Evolutionary conservation across 495 filamentous ascomycete genomes (phyloP), one percentile per base, ranked within the genome.

Genomic region (Tirmania nivea): DNA sequence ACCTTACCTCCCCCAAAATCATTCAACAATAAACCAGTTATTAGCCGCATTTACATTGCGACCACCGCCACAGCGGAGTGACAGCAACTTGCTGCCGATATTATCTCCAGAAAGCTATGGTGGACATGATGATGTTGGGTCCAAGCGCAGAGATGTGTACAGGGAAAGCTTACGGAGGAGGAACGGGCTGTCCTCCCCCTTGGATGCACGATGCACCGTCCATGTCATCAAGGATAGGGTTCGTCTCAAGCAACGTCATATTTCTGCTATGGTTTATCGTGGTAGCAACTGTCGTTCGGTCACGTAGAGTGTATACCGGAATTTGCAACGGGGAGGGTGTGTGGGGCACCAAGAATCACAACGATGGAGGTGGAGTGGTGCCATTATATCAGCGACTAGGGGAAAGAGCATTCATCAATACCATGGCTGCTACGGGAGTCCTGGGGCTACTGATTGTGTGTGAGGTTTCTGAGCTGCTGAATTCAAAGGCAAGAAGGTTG

Each of bases 361-460:
- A 31, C 25, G 25, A 31, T 31, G 25, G 25, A 1, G 25, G 25
- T 31, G 25, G 25, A 31, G n/a, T n/a, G n/a, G n/a, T n/a, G n/a
- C 7, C 25, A 31, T 31, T 31, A 31, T 31, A 31, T 31, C 25
- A 19, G 8, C 39, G 73, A 45, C 56, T 80, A 25, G 78, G 79
- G 12, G 76, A 74, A 6, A 60, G 72, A 21, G 77, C 79, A 21
- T 88, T 88, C 61, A 76, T 80, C 20, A 73, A 73, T 0, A 87
- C 80, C 1, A 71, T 88, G 45, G 84, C 78, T 19, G 72, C 87
- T 35, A 76, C 83, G 0, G 71, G 78, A 14, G 82, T 87, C 12
- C 69, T 90, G 12, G 81, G 75, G 12, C 81, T 85, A 65, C 62
- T 88, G 49, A 78, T 90, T 19, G 67, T 88, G 12, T 83, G 81